Percentiles rank a stretch among this genome's conserved stretches.
phyloP scores from a whole-genome alignment of 2,329 filamentous ascomycete genomes.

The Alternaria arbusti region DNA sequence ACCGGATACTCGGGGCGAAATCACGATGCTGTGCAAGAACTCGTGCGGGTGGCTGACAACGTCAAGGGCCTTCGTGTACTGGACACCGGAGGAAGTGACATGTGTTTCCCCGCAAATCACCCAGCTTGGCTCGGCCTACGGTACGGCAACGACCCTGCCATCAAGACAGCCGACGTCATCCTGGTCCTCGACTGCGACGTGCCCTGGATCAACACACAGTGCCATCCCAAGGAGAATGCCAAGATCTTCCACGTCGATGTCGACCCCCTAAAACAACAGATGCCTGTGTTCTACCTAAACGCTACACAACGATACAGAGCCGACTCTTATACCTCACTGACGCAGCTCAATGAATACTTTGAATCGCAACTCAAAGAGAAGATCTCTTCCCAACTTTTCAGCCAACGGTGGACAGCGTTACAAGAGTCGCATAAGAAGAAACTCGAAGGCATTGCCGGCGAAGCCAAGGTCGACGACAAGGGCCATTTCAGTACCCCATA shows the following conservation, averaged over 20 bases:
- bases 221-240: constrained; percentile 62
- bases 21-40: constrained; percentile 63
- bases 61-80: constrained; percentile 74
- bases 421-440: constrained; percentile 64
- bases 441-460: constrained; percentile 65
- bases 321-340: constrained; percentile 63
- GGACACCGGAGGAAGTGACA: constrained; percentile 78
- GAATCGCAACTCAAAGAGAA: constrained; percentile 48
- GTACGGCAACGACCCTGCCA: constrained; percentile 75
- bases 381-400: constrained; percentile 51
- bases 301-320: constrained; percentile 60
- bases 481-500: constrained; percentile 68
- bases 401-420: constrained; percentile 61
- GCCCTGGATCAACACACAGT: constrained; percentile 87
- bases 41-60: constrained; percentile 71
- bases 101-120: constrained; percentile 73
- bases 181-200: constrained; percentile 88
- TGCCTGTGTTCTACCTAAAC: constrained; percentile 64
- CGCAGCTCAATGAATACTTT: constrained; percentile 72
- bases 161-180: constrained; percentile 81
- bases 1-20: constrained; percentile 76
- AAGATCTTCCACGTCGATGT: constrained; percentile 70
- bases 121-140: constrained; percentile 66
- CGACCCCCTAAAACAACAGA: constrained; percentile 70
- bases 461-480: constrained; percentile 64